Evolutionary conservation across 2,329 filamentous ascomycete species (phyloP), one percentile per base, ranked within the genome.

Genomic region (Parastagonospora avenae): DNA sequence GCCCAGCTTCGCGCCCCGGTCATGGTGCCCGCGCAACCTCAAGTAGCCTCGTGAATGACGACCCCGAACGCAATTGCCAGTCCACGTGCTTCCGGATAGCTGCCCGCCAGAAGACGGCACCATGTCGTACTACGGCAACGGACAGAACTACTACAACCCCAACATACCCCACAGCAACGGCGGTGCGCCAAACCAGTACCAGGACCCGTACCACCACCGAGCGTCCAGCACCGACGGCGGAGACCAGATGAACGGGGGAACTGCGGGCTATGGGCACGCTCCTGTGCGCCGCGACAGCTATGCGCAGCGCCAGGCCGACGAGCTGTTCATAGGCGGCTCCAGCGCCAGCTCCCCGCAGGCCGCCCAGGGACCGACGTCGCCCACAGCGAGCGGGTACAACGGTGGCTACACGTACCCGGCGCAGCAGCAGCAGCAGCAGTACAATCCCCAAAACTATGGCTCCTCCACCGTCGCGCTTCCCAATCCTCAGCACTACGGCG

Each of bases 211-310:
- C 55, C 59, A 78, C 55, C 76, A 76, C 52, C 81, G 89, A 59
- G 82, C 85, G 58, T 82, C 84, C 42, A 93, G 88, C 77, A 92
- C 90, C 77, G 87, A 91, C 71, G 85, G 82, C 60, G 89, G 88
- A 58, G 90, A 94, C 71, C 89, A 93, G 70, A 75, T 77, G 42
- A 84, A 85, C 48, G 75, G 64, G 19, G 64, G 77, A 50, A 73
- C 76, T 37, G 60, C 64, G 12, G 65, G 64, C 49, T 71, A 74
- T 50, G 70, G 68, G 33, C 76, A 76, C 46, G 60, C 64, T 14
- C 67, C 70, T 16, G 73, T 73, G 58, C 57, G 69, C 28, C 67
- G 66, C 58, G 68, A 57, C 60, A 75, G 63, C 68, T 70, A 60
- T 54, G 64, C 62, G 57, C 63, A 46, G 60, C 74, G 70, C 65